phyloP scores from a whole-genome alignment of 257 asterid genomes.

The Echites panduratus region DNA sequence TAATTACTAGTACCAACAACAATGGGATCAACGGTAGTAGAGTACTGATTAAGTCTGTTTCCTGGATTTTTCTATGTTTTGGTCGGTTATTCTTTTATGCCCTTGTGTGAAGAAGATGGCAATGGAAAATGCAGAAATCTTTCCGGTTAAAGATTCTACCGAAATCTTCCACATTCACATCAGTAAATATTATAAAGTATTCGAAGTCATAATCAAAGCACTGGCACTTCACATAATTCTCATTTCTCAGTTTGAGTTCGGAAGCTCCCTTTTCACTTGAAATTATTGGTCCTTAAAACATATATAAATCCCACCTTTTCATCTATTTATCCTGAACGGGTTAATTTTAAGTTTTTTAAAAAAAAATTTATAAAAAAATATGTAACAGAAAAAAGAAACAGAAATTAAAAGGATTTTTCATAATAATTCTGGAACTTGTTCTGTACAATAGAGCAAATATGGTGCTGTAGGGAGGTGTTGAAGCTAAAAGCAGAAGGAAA shows the following conservation, averaged over 20 bases:
- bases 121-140: neutral
- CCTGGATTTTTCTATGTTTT: neutral
- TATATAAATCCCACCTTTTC: too few relatives aligned
- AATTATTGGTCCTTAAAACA: too few relatives aligned
- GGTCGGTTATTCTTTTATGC: slow-evolving; percentile 8
- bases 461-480: too few relatives aligned
- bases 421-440: neutral
- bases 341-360: too few relatives aligned
- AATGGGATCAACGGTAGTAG: too few relatives aligned
- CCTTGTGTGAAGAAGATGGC: neutral
- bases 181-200: too few relatives aligned
- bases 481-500: neutral
- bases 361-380: too few relatives aligned
- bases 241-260: neutral
- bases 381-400: neutral
- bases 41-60: too few relatives aligned
- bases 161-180: neutral
- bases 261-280: neutral
- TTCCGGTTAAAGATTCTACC: neutral
- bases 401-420: neutral
- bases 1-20: too few relatives aligned
- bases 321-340: too few relatives aligned
- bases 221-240: neutral
- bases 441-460: neutral
- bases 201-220: neutral